These are phyloP conservation scores for Arthrobotrys sphaeroides DNA, from an alignment of 2,329 filamentous ascomycete species.

Conservation along the genomic window DNA sequence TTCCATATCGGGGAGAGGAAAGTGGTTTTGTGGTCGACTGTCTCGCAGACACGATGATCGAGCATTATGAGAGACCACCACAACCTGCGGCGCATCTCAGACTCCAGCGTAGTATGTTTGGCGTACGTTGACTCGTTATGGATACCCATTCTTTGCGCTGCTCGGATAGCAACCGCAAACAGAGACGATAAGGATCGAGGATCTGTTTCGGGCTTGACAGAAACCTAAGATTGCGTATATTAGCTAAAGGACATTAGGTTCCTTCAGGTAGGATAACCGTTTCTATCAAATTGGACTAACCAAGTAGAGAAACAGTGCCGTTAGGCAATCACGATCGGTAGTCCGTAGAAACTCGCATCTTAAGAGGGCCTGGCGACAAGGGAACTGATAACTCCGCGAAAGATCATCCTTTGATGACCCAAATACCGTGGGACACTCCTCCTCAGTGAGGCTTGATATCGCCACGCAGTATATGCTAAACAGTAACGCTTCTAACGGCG, in stretches of 20 bases:
- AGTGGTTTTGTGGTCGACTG: slow-evolving; percentile 59
- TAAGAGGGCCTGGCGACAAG: slow-evolving; percentile 72
- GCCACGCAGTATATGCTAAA: slow-evolving; percentile 73
- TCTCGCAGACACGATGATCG: slow-evolving; percentile 67
- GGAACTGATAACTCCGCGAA: slow-evolving; percentile 67
- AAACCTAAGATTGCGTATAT: slow-evolving; percentile 56
- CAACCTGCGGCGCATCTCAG: slow-evolving; percentile 69
- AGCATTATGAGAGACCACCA: slow-evolving; percentile 72
- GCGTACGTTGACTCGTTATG: slow-evolving; percentile 67
- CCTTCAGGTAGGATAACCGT: too few species aligned
- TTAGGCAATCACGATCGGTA: slow-evolving; percentile 71
- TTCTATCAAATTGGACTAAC: slow-evolving; percentile 62
- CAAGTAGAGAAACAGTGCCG: slow-evolving; percentile 75
- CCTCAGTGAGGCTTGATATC: slow-evolving; percentile 69
- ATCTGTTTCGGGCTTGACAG: slow-evolving; percentile 64
- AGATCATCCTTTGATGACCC: slow-evolving; percentile 67
- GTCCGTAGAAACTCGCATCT: slow-evolving; percentile 73
- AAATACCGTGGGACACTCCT: slow-evolving; percentile 66
- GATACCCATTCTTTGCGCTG: slow-evolving; percentile 70
- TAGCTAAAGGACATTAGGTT: not conserved
- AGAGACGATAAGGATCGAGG: slow-evolving; percentile 70
- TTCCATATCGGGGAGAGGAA: slow-evolving; percentile 60
- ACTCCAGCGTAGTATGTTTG: slow-evolving; percentile 64
- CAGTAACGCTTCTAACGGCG: slow-evolving; percentile 71
- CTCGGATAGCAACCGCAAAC: slow-evolving; percentile 69